Percentiles rank a stretch among this genome's conserved stretches.
phyloP scores from a whole-genome alignment of 805 yeast genomes.

The Candida krabiensis region DNA sequence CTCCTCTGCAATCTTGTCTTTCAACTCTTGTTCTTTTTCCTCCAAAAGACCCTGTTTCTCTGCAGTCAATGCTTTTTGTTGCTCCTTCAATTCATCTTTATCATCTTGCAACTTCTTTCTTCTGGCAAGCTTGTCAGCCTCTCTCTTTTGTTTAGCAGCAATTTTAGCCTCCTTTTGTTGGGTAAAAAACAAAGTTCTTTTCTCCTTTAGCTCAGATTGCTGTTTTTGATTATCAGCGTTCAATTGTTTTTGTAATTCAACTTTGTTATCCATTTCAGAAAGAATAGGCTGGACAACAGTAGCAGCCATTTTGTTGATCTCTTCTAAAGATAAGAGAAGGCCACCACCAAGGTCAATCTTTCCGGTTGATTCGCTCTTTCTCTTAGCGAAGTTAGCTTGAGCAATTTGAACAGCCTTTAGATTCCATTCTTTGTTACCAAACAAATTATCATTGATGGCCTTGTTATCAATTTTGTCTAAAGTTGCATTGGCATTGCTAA shows the following conservation, averaged over 20 bases:
- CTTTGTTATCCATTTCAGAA: constrained; percentile 67
- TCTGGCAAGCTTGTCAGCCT: constrained; percentile 35
- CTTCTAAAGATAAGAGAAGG: constrained; percentile 67
- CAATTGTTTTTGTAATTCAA: constrained; percentile 61
- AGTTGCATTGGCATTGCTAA: constrained; percentile 45
- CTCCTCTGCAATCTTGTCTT: constrained; percentile 38
- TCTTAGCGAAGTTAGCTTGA: constrained; percentile 60
- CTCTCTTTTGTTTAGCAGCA: constrained; percentile 36
- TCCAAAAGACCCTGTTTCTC: constrained; percentile 39
- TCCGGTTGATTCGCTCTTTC: constrained; percentile 45
- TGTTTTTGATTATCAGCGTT: constrained; percentile 45
- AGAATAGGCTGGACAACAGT: constrained; percentile 82
- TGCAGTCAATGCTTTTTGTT: constrained; percentile 43
- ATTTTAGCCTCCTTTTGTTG: constrained; percentile 40
- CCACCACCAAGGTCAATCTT: constrained; percentile 89
- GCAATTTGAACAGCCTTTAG: constrained; percentile 78
- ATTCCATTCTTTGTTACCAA: constrained; percentile 42
- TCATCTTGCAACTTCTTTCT: constrained; percentile 49
- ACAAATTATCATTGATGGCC: constrained; percentile 24
- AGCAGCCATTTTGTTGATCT: constrained; percentile 77
- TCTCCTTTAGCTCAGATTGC: constrained; percentile 41
- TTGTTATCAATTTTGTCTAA: constrained; percentile 27
- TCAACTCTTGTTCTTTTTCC: constrained; percentile 44
- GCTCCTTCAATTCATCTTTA: constrained; percentile 46
- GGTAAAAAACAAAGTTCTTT: constrained; percentile 36